Conservation (phyloP, 2,329 filamentous ascomycete species). For the Nannizziopsis barbatae region DNA sequence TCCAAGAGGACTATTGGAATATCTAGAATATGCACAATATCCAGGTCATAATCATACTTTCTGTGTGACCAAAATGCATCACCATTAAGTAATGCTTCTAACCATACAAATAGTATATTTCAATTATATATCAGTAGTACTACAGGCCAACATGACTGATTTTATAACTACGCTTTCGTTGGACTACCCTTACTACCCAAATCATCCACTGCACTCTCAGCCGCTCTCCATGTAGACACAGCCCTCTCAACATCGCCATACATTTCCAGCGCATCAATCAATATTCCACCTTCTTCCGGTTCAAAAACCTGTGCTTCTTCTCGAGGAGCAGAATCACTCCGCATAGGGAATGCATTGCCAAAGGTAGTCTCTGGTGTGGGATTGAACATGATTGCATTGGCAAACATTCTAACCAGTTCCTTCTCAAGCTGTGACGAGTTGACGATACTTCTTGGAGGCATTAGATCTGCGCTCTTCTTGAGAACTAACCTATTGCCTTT, state of each 20-base stretch:
- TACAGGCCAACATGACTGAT: too few species aligned
- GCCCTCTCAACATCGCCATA: constrained; percentile 74
- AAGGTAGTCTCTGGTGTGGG: constrained; percentile 64
- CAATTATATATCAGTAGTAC: too few species aligned
- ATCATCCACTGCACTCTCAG: constrained; percentile 43
- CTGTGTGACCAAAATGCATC: too few species aligned
- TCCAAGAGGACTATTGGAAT: too few species aligned
- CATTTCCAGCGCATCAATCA: constrained; percentile 81
- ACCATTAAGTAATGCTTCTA: too few species aligned
- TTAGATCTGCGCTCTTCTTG: constrained; percentile 58
- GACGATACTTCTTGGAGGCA: constrained; percentile 80
- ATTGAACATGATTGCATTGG: constrained; percentile 98
- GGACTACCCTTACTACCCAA: constrained; percentile 21
- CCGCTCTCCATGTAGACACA: constrained; percentile 62
- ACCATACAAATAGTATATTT: too few species aligned
- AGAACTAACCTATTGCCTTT: constrained; percentile 35
- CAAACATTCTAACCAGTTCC: constrained; percentile 92
- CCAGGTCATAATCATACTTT: too few species aligned
- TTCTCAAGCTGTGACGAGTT: constrained; percentile 88
- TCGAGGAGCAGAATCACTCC: constrained; percentile 30
- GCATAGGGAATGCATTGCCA: constrained; percentile 48
- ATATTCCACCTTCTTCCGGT: constrained; percentile 67
- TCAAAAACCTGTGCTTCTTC: constrained; percentile 47
- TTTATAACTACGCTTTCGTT: constrained; percentile 20
- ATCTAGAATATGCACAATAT: too few species aligned